Conservation (phyloP, 805 yeast genomes). For the Blastobotrys robertii region DNA sequence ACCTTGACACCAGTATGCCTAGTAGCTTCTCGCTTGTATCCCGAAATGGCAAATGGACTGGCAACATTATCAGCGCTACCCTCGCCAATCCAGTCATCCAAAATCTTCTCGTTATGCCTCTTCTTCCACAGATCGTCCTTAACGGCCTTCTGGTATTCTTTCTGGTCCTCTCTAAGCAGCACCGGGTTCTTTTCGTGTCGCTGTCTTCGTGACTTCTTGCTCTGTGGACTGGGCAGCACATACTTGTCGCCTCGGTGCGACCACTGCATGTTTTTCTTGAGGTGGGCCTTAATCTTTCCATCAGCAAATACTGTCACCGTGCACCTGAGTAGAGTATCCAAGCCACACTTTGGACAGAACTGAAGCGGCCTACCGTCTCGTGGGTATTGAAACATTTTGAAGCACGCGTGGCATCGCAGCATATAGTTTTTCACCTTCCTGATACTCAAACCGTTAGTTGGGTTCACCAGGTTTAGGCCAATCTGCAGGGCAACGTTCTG, state of each 20-base stretch:
- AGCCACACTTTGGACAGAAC: slow-evolving; percentile 95
- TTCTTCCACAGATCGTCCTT: slow-evolving; percentile 84
- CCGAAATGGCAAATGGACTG: slow-evolving; percentile 73
- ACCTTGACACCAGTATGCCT: slow-evolving; percentile 59
- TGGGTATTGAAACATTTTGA: slow-evolving; percentile 68
- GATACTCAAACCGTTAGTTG: slow-evolving; percentile 75
- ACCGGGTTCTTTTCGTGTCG: slow-evolving; percentile 80
- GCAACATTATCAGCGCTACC: slow-evolving; percentile 69
- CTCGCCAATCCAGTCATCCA: slow-evolving; percentile 91
- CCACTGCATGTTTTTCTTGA: slow-evolving; percentile 92
- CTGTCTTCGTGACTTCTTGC: slow-evolving; percentile 57
- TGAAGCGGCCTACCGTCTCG: slow-evolving; percentile 61
- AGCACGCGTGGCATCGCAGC: slow-evolving; percentile 97
- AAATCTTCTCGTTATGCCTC: slow-evolving; percentile 72
- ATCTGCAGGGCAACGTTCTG: slow-evolving; percentile 91
- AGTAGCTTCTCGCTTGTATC: slow-evolving; percentile 38
- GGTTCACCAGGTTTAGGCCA: slow-evolving; percentile 78
- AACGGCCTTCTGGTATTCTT: slow-evolving; percentile 80
- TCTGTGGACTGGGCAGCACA: slow-evolving; percentile 78
- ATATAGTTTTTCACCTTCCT: slow-evolving; percentile 80
- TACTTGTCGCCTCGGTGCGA: slow-evolving; percentile 75
- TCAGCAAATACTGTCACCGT: slow-evolving; percentile 76
- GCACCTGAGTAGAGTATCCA: slow-evolving; percentile 79
- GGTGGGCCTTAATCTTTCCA: slow-evolving; percentile 79
- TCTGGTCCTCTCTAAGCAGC: slow-evolving; percentile 84